phyloP scores from a whole-genome alignment of 2,329 filamentous ascomycete species.

The Xylariaceae sp. region DNA sequence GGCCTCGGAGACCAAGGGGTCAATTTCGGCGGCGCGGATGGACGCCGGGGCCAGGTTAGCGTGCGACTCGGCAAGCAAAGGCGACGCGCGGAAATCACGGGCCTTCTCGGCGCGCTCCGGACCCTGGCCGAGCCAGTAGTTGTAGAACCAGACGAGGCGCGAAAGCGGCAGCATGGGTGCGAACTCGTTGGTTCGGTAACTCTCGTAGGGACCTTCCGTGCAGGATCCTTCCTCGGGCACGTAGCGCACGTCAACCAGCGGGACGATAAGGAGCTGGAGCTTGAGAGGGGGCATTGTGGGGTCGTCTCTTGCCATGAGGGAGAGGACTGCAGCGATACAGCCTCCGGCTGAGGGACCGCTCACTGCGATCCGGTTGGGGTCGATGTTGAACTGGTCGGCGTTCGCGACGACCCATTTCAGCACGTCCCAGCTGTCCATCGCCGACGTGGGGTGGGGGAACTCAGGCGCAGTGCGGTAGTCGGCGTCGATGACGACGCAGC shows the following conservation, averaged over 20 bases:
- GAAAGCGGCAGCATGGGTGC: conserved; percentile 33
- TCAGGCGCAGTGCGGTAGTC: conserved; percentile 49
- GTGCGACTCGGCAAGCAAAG: conserved; percentile 32
- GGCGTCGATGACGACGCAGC: conserved; percentile 44
- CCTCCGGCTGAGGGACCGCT: conserved; percentile 28
- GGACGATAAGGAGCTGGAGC: conserved; percentile 33
- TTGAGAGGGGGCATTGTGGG: conserved; percentile 27
- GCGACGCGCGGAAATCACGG: conserved; percentile 31
- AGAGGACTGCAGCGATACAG: conserved; percentile 26
- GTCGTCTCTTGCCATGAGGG: conserved; percentile 25
- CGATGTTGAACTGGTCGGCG: conserved; percentile 28
- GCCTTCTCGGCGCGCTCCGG: conserved; percentile 26
- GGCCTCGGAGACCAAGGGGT: conserved; percentile 33
- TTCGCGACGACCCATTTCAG: conserved; percentile 36
- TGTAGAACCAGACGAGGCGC: conserved; percentile 35
- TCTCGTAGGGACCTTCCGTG: conserved; percentile 29
- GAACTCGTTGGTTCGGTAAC: conserved; percentile 30
- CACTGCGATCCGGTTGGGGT: conserved; percentile 23
- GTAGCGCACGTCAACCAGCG: conserved; percentile 32
- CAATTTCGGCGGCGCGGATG: conserved; percentile 32
- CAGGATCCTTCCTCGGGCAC: conserved; percentile 30
- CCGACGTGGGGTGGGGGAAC: conserved; percentile 41
- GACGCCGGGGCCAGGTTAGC: conserved; percentile 31
- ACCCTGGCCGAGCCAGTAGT: conserved; percentile 34
- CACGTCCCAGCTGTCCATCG: conserved; percentile 45